Evolutionary conservation across 306 rosid genomes (phyloP).

Genomic region (Pyrus communis): DNA sequence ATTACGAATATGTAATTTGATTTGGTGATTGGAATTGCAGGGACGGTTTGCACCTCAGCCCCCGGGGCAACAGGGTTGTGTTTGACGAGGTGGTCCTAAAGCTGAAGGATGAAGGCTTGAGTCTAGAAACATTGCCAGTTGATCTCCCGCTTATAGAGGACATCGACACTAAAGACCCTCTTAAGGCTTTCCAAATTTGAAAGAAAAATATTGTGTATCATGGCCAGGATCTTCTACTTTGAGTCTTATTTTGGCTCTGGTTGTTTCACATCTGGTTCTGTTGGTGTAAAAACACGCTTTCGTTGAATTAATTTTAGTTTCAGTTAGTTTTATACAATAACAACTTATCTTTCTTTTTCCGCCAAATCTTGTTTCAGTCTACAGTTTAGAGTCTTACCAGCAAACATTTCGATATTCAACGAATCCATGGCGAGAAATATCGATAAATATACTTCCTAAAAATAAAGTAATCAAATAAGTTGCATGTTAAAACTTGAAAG

Average conservation of each 20-base stretch:
- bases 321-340: background rate
- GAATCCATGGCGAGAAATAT: too few relatives aligned
- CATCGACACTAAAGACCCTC: conserved; percentile 59
- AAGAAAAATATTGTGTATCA: background rate
- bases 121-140: conserved; percentile 36
- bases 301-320: background rate
- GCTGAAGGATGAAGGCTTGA: conserved; percentile 49
- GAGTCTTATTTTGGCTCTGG: conserved; percentile 11
- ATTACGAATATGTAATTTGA: background rate
- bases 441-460: too few relatives aligned
- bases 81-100: conserved; percentile 53
- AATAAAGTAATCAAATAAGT: too few relatives aligned
- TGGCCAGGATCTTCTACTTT: background rate
- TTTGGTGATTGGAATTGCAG: conserved; percentile 35
- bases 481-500: too few relatives aligned
- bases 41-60: conserved; percentile 75
- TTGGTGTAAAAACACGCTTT: background rate
- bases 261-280: background rate
- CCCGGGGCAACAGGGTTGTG: conserved; percentile 53
- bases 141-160: conserved; percentile 61
- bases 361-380: too few relatives aligned
- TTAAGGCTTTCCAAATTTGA: conserved; percentile 43
- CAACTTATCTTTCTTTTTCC: too few relatives aligned
- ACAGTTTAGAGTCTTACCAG: too few relatives aligned
- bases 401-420: too few relatives aligned